These are phyloP conservation scores for Ascochyta pisi DNA, from an alignment of 2,329 filamentous ascomycete genomes.

Conservation along the genomic window DNA sequence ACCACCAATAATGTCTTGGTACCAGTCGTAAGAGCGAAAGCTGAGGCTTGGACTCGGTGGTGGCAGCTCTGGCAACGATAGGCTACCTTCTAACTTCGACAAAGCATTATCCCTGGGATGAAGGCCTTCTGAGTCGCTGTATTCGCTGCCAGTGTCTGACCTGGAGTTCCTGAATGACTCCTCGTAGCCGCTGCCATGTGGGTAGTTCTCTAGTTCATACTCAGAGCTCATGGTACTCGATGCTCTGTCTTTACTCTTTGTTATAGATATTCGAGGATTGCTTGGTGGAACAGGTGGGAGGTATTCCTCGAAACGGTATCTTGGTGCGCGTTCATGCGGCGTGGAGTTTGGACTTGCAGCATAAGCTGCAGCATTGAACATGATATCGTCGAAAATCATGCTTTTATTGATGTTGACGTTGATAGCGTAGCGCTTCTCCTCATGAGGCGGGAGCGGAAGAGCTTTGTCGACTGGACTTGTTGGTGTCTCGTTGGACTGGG, in stretches of 20 bases:
- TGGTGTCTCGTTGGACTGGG: not conserved
- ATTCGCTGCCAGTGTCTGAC: conserved; percentile 10
- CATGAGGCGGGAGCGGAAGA: conserved; percentile 25
- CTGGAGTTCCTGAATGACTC: conserved; percentile 9
- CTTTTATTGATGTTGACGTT: conserved; percentile 41
- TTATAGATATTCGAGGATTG: conserved; percentile 17
- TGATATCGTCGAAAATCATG: conserved; percentile 37
- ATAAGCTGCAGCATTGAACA: conserved; percentile 26
- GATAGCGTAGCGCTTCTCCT: conserved; percentile 29
- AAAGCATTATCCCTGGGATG: conserved; percentile 19
- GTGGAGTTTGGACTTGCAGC: conserved; percentile 18
- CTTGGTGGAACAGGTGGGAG: conserved; percentile 23
- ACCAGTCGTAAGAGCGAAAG: conserved; percentile 38
- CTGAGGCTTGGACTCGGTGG: conserved; percentile 35
- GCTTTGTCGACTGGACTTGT: conserved; percentile 8
- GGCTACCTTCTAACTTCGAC: conserved; percentile 20
- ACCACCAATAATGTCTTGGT: conserved; percentile 35
- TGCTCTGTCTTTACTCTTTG: conserved; percentile 1
- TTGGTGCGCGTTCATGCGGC: conserved; percentile 27
- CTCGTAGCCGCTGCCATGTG: conserved; percentile 11
- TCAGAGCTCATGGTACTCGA: conserved; percentile 22
- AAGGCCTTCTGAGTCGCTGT: conserved; percentile 2
- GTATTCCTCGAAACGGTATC: conserved; percentile 35
- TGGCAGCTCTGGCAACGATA: conserved; percentile 24
- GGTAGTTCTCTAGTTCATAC: conserved; percentile 28